Base-by-base conservation (phyloP, 805 yeast species). In the Komagataella pseudopastoris region DNA sequence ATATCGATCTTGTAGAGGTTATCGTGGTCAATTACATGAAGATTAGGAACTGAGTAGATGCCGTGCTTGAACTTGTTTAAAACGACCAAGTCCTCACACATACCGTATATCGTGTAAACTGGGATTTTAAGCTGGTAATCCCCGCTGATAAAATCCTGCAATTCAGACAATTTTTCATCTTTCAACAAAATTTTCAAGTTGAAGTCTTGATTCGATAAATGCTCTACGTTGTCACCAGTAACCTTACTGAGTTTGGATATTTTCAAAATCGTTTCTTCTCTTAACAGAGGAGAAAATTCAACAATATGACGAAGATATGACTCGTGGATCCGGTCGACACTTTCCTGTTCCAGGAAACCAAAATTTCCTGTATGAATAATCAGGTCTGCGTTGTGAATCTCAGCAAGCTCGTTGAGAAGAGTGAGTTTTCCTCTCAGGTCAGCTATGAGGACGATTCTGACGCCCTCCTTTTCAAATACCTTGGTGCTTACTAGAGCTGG, bases 311-410 rank as follows among this genome's bases (percentile, higher is more conserved):
- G 75, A 47, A 78, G 64, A 58, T 77, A 81, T 50, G 73, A 78
- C 59, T 74, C 82, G 61, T 75, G 76, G 52, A 78, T 81, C 58
- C 70, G 67, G 20, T 63, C 67, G 6, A 83, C 71, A 46, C 85
- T 76, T 16, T 73, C 75, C 43, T 66, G 66, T 58, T 84, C 85
- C 66, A 85, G 78, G 61, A 85, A 83, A 10, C 95, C 95, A 67
- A 84, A 85, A 54, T 80, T 82, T n/a, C 91, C 90, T 3, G 88
- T 80, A 59, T 84, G 89, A 12, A 84, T 69, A 23, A 84, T 73
- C 20, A 76, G 57, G 45, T 74, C 72, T 3, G 85, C 85, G 1
- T 64, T 53, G 55, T 75, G 70, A 48, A 65, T 60, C 6, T 53
- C 54, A 0, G 82, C 85, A 36, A 81, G 68, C 30, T 60, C 64